Percentiles rank a stretch among this genome's conserved stretches.
phyloP scores from a whole-genome alignment of 495 filamentous ascomycete species.

The Penicillium pancosmium region DNA sequence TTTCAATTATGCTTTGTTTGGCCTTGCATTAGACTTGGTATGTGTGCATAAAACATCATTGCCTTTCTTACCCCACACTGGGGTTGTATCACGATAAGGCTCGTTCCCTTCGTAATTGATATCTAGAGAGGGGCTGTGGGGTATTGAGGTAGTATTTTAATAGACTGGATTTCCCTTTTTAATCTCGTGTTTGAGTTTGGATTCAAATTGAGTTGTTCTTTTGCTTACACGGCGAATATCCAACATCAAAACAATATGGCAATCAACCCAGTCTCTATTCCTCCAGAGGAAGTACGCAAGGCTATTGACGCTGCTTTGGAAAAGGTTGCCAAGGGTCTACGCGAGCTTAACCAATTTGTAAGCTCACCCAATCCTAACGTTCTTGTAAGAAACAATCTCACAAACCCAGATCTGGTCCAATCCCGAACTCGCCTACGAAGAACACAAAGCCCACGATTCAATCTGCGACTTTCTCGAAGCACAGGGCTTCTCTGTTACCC shows the following conservation, averaged over 20 bases:
- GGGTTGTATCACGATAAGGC: not conserved
- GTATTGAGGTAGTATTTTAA: not conserved
- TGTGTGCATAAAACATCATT: not conserved
- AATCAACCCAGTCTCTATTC: not conserved
- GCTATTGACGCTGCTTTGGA: not conserved
- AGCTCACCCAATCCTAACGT: not conserved
- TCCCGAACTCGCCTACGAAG: slow-evolving; percentile 18
- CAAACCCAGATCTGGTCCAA: slow-evolving; percentile 8
- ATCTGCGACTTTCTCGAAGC: slow-evolving; percentile 17
- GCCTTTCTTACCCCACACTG: not conserved
- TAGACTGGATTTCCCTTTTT: not conserved
- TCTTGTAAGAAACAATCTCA: not conserved
- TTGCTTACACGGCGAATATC: not conserved
- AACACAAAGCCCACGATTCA: slow-evolving; percentile 16
- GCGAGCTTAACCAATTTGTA: not conserved
- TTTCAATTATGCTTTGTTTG: not conserved
- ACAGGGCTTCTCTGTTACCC: slow-evolving; percentile 8
- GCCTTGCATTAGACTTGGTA: not conserved
- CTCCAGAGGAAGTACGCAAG: slow-evolving; percentile 4
- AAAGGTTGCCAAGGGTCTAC: not conserved
- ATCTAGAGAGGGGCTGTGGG: not conserved
- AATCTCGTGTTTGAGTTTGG: not conserved
- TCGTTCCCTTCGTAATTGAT: not conserved
- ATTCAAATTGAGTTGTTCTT: not conserved
- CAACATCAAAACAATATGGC: not conserved